A percentile compares a stretch with the other conserved stretches of the same genome.
Evolutionary conservation across 129 eudicot species (phyloP).

Genomic region (Oenanthe sinensis): DNA sequence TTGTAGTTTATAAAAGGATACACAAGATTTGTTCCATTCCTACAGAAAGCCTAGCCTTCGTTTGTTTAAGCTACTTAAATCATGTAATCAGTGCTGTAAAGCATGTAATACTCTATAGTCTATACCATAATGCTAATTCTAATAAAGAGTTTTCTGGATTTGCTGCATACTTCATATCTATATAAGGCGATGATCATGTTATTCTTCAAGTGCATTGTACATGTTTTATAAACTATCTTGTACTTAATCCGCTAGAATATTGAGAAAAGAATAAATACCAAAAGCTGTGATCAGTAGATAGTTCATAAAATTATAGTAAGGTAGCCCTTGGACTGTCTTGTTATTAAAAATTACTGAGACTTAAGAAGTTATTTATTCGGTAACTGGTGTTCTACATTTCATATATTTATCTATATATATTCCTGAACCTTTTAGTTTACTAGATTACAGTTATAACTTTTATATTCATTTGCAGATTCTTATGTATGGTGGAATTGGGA

Average conservation of each 20-base stretch:
- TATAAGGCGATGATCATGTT: background rate
- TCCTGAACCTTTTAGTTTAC: background rate
- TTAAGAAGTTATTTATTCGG: background rate
- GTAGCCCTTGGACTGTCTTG: background rate
- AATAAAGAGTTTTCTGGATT: background rate
- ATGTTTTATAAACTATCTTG: background rate
- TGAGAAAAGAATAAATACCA: background rate
- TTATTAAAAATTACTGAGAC: background rate
- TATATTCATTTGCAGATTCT: slow-evolving; percentile 48
- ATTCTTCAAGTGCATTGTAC: background rate
- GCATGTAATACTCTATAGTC: background rate
- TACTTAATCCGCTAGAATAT: background rate
- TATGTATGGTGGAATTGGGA: slow-evolving; percentile 99
- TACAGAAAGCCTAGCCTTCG: background rate
- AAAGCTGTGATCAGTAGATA: background rate
- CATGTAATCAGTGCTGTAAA: background rate
- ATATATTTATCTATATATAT: background rate
- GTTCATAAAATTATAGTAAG: background rate
- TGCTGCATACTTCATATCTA: background rate
- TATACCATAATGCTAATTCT: background rate
- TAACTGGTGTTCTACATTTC: background rate
- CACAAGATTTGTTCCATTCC: background rate
- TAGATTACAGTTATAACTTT: slow-evolving; percentile 5
- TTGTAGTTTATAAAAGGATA: background rate
- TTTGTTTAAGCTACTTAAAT: background rate